A percentile compares a stretch with the other conserved stretches of the same genome.
Conservation (phyloP, 495 filamentous ascomycete genomes). For the Penicilliopsis zonata region DNA sequence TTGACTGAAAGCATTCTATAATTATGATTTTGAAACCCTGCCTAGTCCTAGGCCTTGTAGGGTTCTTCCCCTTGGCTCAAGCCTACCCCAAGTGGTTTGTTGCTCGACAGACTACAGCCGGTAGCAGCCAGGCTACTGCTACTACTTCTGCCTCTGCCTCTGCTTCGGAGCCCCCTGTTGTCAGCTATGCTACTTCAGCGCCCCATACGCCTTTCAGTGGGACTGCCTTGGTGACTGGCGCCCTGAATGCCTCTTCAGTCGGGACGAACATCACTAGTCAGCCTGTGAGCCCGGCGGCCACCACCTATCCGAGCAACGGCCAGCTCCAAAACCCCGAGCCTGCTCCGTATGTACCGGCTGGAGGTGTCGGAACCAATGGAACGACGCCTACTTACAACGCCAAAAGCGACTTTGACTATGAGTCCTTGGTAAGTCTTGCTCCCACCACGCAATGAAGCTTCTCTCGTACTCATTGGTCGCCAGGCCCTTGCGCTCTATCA, state of each 20-base stretch:
- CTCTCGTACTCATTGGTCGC: constrained; percentile 17
- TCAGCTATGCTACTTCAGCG: constrained; percentile 13
- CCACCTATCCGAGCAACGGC: constrained; percentile 61
- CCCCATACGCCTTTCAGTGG: constrained; percentile 46
- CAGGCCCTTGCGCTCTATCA: constrained; percentile 57
- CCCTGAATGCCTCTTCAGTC: constrained; percentile 37
- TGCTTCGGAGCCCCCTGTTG: constrained; percentile 6
- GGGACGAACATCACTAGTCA: constrained; percentile 35
- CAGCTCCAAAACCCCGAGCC: constrained; percentile 50
- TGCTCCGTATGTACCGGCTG: constrained; percentile 60
- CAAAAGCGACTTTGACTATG: constrained; percentile 62
- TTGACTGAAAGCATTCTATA: neutral
- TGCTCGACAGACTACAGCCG: constrained; percentile 1
- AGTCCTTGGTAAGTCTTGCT: constrained; percentile 40
- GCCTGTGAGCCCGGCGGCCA: constrained; percentile 34
- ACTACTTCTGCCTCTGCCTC: constrained; percentile 3
- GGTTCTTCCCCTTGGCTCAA: constrained; percentile 7
- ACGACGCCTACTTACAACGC: constrained; percentile 58
- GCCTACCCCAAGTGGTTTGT: neutral
- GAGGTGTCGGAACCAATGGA: constrained; percentile 74
- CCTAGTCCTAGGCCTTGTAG: constrained; percentile 7
- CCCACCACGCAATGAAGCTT: neutral
- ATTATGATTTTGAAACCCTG: constrained; percentile 5
- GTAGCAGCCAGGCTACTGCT: constrained; percentile 1
- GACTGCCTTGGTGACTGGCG: constrained; percentile 44